Base-by-base conservation (phyloP, 1,284 basidiomycete genomes). In the Malassezia restricta region DNA sequence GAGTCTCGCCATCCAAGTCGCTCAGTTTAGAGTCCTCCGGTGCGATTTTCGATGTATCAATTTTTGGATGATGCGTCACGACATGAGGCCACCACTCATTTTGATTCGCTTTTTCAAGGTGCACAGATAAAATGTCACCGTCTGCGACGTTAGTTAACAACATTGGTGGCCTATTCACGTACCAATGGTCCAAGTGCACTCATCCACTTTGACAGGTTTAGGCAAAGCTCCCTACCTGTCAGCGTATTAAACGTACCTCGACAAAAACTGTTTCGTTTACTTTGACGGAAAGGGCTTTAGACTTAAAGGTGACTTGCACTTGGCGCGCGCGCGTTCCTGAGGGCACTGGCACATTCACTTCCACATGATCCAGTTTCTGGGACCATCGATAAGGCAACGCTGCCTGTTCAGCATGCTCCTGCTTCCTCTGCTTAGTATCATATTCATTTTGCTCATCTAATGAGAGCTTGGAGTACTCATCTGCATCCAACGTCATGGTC, bases 21-120 rank as follows among this genome's bases (percentile, higher is more conserved):
- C 88, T 87, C 49, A 99, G 78, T 73, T 94, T 94, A 66, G 90
- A 91, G 73, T 94, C 92, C 66, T 86, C 83, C 0, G 94, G 94
- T 62, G 86, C 83, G 64, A 99, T 95, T 78, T 96, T 96, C 46
- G 81, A 86, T 9, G 91, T 96, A 73, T 98, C 87, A 77, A 98
- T 86, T 78, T 90, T 94, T 8, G 94, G 90, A 67, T 95, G 88
- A 69, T 91, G 86, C 2, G 84, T 86, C 54, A 98, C 78, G 57
- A 98, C 86, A 72, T 96, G 90, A 71, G 89, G 87, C 94, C 94
- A 99, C 94, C 94, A 98, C 51, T 86, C 82, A 74, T 84, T 81
- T 63, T 83, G 76, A 75, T 89, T 87, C 50, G 85, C 65, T 74
- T 94, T 94, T 74, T 94, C 89, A 33, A 94, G 79, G 67, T 89